Percentiles rank a stretch among this genome's conserved stretches.
Conservation (phyloP, 208 protist species). For the Trypanosoma mega region DNA sequence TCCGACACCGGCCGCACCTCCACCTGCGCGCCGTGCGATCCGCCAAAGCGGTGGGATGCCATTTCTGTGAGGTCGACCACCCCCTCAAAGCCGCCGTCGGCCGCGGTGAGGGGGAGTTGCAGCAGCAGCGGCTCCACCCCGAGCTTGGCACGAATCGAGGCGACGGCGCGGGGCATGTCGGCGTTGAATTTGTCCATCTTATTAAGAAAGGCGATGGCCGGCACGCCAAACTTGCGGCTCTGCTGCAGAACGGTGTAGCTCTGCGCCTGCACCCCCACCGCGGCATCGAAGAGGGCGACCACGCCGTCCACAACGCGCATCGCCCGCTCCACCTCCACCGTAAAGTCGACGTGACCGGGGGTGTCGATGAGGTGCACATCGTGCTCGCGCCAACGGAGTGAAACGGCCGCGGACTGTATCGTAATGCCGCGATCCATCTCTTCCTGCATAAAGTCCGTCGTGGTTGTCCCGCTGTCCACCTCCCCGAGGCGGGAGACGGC, state of each 20-base stretch:
- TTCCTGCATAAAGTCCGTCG: constrained; percentile 96
- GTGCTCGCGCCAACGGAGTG: constrained; percentile 85
- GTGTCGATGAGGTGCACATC: constrained; percentile 96
- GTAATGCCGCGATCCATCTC: constrained; percentile 97
- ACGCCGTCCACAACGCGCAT: constrained; percentile 97
- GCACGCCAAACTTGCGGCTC: constrained; percentile 79
- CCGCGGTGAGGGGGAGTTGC: constrained; percentile 83
- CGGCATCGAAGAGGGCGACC: constrained; percentile 95
- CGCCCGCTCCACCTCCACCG: constrained; percentile 95
- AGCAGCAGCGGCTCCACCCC: constrained; percentile 81
- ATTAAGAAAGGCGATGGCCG: constrained; percentile 92
- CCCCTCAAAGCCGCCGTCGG: constrained; percentile 74
- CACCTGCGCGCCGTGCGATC: constrained; percentile 53
- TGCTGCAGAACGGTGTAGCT: constrained; percentile 91
- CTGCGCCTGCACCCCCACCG: constrained; percentile 94
- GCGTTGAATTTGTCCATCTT: constrained; percentile 97
- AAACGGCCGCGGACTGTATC: constrained; percentile 94
- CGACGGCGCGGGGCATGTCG: constrained; percentile 65
- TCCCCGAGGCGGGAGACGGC: constrained; percentile 85
- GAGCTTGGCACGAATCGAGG: constrained; percentile 79
- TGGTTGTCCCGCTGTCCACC: constrained; percentile 95
- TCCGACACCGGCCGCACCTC: constrained; percentile 11
- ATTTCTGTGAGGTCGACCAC: constrained; percentile 90
- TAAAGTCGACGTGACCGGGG: constrained; percentile 97
- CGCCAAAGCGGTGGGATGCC: constrained; percentile 57